Conservation (phyloP, 2,329 filamentous ascomycete species). For the Corinectria fuckeliana region DNA sequence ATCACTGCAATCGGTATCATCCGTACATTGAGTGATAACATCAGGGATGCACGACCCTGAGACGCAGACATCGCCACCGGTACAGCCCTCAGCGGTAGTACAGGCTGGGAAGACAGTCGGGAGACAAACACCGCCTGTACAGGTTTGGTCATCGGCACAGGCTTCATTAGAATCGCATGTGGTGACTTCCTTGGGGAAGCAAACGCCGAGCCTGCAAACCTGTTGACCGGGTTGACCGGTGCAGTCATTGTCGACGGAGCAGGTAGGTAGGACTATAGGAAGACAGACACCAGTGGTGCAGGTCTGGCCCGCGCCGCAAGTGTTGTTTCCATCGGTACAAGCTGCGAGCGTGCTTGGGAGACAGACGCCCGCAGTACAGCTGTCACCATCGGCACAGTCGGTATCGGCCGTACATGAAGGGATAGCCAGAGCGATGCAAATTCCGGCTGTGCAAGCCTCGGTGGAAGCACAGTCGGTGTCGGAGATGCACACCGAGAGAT, state of each 20-base stretch:
- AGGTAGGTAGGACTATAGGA: conserved; percentile 3
- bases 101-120: conserved; percentile 8
- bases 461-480: conserved; percentile 5
- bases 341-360: background rate
- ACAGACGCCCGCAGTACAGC: conserved; percentile 9
- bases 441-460: background rate
- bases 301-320: conserved; percentile 1
- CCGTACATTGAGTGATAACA: background rate
- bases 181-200: background rate
- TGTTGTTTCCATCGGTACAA: background rate
- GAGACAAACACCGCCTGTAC: conserved; percentile 6
- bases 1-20: background rate
- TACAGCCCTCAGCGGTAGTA: background rate
- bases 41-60: conserved; percentile 7
- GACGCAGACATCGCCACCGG: background rate
- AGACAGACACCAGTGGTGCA: conserved; percentile 12
- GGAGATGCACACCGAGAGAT: background rate
- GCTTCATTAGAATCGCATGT: background rate
- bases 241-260: conserved; percentile 9
- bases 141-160: background rate
- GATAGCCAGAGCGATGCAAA: conserved; percentile 4
- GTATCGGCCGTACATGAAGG: background rate
- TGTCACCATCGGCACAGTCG: background rate
- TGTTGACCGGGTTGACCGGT: background rate
- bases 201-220: conserved; percentile 10